Conservation (phyloP, 139 green algal species). For the Mychonastes homosphaera region DNA sequence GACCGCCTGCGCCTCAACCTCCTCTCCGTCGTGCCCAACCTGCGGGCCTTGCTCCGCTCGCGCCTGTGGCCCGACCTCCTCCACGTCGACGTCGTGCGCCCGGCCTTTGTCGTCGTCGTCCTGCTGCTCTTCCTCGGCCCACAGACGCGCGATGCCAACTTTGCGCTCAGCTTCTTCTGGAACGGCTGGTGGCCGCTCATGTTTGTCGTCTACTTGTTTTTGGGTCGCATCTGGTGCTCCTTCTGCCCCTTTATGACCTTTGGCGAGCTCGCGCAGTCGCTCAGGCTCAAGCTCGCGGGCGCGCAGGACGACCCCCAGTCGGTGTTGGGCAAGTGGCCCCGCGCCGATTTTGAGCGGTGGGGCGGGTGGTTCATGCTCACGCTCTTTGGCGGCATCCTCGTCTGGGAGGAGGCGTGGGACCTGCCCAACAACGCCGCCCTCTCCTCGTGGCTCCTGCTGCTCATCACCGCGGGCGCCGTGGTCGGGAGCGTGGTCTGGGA, state of each 20-base stretch:
- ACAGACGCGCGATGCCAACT: conserved; percentile 41
- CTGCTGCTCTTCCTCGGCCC: conserved; percentile 48
- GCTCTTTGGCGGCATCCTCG: conserved; percentile 67
- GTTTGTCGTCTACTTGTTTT: conserved; percentile 64
- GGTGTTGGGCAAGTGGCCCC: too few species aligned
- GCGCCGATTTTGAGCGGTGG: too few species aligned
- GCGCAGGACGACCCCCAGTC: too few species aligned
- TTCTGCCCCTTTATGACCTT: conserved; percentile 84
- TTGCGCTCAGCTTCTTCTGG: conserved; percentile 69
- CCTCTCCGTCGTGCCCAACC: conserved; percentile 26
- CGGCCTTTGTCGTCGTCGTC: conserved; percentile 34
- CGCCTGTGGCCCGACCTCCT: conserved; percentile 52
- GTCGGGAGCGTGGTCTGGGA: conserved; percentile 56
- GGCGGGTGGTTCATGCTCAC: conserved; percentile 57
- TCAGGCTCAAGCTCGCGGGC: too few species aligned
- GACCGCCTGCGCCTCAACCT: conserved; percentile 43
- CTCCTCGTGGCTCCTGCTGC: conserved; percentile 63
- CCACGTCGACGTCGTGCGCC: conserved; percentile 47
- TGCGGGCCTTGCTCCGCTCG: conserved; percentile 40
- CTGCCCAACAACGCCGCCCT: conserved; percentile 57
- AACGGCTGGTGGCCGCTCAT: conserved; percentile 65
- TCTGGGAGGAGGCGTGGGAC: conserved; percentile 67
- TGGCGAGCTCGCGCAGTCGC: conserved; percentile 56
- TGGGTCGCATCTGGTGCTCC: conserved; percentile 59
- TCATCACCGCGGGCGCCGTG: conserved; percentile 73